phyloP scores from a whole-genome alignment of 2,329 filamentous ascomycete genomes.

The Penicillium capsulatum region DNA sequence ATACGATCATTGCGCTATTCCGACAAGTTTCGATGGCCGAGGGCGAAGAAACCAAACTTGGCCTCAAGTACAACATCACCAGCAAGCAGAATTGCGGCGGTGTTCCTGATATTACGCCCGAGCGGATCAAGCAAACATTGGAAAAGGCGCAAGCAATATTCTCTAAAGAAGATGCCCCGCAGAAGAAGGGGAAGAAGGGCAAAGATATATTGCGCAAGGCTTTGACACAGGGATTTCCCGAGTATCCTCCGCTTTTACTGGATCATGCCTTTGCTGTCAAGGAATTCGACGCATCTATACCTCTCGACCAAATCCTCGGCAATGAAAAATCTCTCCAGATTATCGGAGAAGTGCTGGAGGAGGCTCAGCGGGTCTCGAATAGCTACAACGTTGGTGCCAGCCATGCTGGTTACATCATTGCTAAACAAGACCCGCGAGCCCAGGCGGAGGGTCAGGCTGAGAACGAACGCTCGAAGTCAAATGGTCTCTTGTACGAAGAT shows the following conservation, averaged over 20 bases:
- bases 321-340: conserved; percentile 61
- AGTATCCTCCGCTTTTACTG: conserved; percentile 80
- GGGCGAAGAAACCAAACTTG: conserved; percentile 68
- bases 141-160: conserved; percentile 54
- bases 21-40: conserved; percentile 81
- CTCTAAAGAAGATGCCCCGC: conserved; percentile 39
- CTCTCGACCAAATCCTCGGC: conserved; percentile 65
- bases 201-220: conserved; percentile 74
- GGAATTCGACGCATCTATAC: conserved; percentile 63
- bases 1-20: conserved; percentile 76
- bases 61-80: conserved; percentile 72
- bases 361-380: conserved; percentile 66
- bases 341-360: conserved; percentile 63
- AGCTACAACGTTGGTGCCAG: conserved; percentile 62
- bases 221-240: conserved; percentile 76
- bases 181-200: conserved; percentile 70
- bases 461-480: conserved; percentile 18
- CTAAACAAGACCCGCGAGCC: conserved; percentile 51
- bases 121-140: conserved; percentile 66
- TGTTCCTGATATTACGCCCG: conserved; percentile 68
- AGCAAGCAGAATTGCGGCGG: conserved; percentile 79
- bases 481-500: conserved; percentile 73
- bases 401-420: conserved; percentile 83
- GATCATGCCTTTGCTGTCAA: conserved; percentile 75
- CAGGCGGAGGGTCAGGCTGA: conserved; percentile 38